Evolutionary conservation across 371 early-diverging fungal species (phyloP), one percentile per base, ranked within the genome.

Genomic region (Syncephalis plumigaleata): DNA sequence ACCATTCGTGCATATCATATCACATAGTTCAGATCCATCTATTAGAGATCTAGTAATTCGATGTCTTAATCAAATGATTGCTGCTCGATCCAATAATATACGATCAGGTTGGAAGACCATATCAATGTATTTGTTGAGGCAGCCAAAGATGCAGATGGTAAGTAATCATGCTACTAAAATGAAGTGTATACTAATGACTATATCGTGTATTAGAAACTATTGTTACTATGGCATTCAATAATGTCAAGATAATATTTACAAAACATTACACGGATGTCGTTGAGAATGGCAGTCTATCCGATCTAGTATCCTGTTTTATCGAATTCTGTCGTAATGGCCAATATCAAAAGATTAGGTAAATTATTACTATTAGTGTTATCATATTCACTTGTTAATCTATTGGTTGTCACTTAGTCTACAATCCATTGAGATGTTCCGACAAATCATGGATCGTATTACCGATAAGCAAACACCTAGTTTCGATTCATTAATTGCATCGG

Each of bases 21-120:
- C 76, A 21, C 78, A 80, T 51, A 81, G 81, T 45, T 65, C 72
- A 0, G 79, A 82, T 50, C 59, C 73, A 20, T 68, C 77, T 39
- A 84, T 94, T 60, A 88, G 90, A 61, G 95, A 94, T 58, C 87
- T 91, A 88, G 87, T 62, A 50, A 56, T 94, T 38, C 73, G 82
- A 16, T 94, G 91, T 54, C 54, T 94, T 17, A 76, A 81, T 36
- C 90, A 91, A 62, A 79, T 94, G 68, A 80, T 91, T 42, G 81
- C 83, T 52, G 82, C 89, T 0, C 63, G 75, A 43, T 60, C 73
- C 26, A 62, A 71, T 61, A 68, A 89, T 59, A 73, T 86, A 54
- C 66, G 84, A 61, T 82, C 83, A 17, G 95, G 92, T 1, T 91
- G 91, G 91, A 87, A 84, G 59, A 79, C 90, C 0, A 75, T 91